These are phyloP conservation scores for Passiflora organensis DNA, from an alignment of 345 rosid species.

Conservation along the genomic window DNA sequence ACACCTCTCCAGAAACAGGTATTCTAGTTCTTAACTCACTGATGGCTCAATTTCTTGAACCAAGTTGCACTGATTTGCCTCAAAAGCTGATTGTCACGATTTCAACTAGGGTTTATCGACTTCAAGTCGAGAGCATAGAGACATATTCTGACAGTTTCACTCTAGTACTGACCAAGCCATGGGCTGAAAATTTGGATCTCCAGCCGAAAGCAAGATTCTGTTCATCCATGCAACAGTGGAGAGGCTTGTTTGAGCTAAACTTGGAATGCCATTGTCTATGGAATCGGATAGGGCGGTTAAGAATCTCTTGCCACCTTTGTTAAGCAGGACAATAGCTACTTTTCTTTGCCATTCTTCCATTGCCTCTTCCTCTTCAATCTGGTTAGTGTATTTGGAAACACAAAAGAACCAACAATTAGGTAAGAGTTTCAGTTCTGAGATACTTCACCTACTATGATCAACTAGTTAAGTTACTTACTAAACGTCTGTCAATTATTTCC, in stretches of 20 bases:
- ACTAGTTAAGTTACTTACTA: slow-evolving; percentile 27
- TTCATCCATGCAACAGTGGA: slow-evolving; percentile 50
- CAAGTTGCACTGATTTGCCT: slow-evolving; percentile 1
- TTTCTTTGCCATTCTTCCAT: slow-evolving; percentile 41
- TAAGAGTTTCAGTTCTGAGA: no score
- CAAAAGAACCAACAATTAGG: background rate
- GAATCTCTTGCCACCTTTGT: slow-evolving; percentile 30
- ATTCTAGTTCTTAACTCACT: no score
- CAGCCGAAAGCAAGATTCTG: slow-evolving; percentile 17
- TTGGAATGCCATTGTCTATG: slow-evolving; percentile 44
- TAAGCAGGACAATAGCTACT: slow-evolving; percentile 40
- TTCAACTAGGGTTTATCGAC: slow-evolving; percentile 23
- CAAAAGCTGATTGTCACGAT: slow-evolving; percentile 23
- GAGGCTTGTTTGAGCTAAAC: slow-evolving; percentile 42
- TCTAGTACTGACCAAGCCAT: slow-evolving; percentile 21
- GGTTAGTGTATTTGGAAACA: slow-evolving; percentile 1
- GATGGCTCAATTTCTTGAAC: no score
- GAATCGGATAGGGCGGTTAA: slow-evolving; percentile 42
- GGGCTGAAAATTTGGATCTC: slow-evolving; percentile 15
- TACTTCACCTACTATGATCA: background rate
- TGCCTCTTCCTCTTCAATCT: slow-evolving; percentile 49
- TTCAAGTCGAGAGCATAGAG: slow-evolving; percentile 19
- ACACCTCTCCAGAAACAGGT: no score
- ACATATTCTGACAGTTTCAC: slow-evolving; percentile 26
- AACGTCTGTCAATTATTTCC: slow-evolving; percentile 10